Evolutionary conservation across 768 basidiomycete species (phyloP).

Genomic region (Psilocybe azurescens): DNA sequence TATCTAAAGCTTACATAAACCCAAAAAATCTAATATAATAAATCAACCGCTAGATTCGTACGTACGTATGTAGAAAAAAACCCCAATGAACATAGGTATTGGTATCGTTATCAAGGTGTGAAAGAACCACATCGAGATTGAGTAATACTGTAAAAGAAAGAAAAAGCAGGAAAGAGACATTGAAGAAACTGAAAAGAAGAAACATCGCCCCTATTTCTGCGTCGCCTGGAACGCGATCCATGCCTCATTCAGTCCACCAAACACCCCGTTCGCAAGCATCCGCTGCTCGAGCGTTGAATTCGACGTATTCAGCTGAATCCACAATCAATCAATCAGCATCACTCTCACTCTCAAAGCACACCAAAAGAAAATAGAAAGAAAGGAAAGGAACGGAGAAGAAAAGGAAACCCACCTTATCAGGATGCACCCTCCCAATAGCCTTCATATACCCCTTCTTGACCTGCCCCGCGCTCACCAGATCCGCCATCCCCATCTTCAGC

Average conservation of each 20-base stretch:
- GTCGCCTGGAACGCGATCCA: constrained; percentile 76
- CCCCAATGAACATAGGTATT: too few relatives aligned
- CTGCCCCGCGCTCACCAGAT: constrained; percentile 81
- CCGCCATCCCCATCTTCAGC: constrained; percentile 75
- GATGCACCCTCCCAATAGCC: constrained; percentile 92
- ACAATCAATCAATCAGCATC: neutral
- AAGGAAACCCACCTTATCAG: constrained; percentile 82
- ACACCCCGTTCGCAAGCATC: constrained; percentile 94
- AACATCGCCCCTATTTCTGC: constrained; percentile 5
- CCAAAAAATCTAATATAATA: too few relatives aligned
- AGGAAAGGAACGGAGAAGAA: neutral
- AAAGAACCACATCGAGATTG: too few relatives aligned
- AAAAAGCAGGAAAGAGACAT: too few relatives aligned
- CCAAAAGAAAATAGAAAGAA: constrained; percentile 4
- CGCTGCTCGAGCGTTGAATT: constrained; percentile 93
- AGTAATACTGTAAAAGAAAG: too few relatives aligned
- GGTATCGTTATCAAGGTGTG: too few relatives aligned
- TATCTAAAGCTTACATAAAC: too few relatives aligned
- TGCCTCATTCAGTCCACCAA: constrained; percentile 88
- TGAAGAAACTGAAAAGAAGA: neutral
- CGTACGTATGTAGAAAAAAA: too few relatives aligned
- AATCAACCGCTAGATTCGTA: too few relatives aligned
- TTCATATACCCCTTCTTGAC: constrained; percentile 92
- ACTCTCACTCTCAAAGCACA: neutral
- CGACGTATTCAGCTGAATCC: constrained; percentile 64